Base-by-base conservation (phyloP, 2,329 filamentous ascomycete species). In the Aureobasidium sp. region DNA sequence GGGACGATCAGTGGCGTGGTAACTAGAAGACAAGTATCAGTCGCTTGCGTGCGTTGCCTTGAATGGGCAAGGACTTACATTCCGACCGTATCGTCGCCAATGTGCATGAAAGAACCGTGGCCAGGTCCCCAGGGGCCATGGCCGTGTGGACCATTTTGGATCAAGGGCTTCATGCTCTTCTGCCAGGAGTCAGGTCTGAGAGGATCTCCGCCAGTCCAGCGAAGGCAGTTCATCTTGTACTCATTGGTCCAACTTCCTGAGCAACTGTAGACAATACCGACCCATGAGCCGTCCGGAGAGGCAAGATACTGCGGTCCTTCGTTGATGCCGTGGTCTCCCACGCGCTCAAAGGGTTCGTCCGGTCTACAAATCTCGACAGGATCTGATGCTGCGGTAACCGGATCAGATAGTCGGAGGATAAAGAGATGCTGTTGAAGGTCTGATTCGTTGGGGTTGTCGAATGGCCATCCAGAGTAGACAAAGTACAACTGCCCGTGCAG, bases 151-250 rank as follows among this genome's bases (percentile, higher is more conserved):
- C 73, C 70, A 39, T 73, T 72, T 62, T 74, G 69, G 1, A 80
- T 70, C 34, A 80, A 66, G 5, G 78, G 77, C 11, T 63, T 62
- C 9, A 67, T 66, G 1, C 70, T 70, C 65, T 80, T 80, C 15
- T 65, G 65, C 78, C 78, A 80, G 0, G 69, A 71, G 0, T 39
- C 45, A 0, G 69, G 68, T 34, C 74, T 63, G 0, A 79, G 67
- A 2, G 77, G 77, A 62, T 77, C 71, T 1, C 75, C 75, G 15
- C 76, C 76, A 0, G 70, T 67, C 62, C 73, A 78, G 44, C 74
- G 70, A 25, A 80, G 67, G 0, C 76, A 72, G n/a, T 74, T 75
- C 75, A 79, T 78, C 65, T 79, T 79, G 68, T 79, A 79, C 62
- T 79, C 73, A 51, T 74, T 73, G 1, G 78, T 79, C 78, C 78